Evolutionary conservation across 257 asterid species (phyloP), one percentile per base, ranked within the genome.

Genomic region (Nicotiana tomentosiformis): DNA sequence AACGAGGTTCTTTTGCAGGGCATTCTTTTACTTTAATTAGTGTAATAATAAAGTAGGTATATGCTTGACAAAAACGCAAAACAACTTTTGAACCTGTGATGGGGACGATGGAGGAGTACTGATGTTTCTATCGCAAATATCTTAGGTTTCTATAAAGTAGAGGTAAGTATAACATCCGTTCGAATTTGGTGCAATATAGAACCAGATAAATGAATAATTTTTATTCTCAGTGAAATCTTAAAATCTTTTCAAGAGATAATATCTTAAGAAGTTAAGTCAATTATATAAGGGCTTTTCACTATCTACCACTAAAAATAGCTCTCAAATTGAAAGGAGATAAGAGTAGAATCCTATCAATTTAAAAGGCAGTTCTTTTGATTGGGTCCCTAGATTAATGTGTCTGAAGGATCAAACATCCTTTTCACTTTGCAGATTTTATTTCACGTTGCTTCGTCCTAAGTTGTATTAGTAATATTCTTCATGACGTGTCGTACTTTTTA

Each of bases 361-460:
- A 53, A 53, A 72, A 23, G 61, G 20, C 35, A 20, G 23, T 11
- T 49, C 26, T 33, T 4, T 26, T 76, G 16, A 8, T 74, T 49
- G 80, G 78, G 80, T 74, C 26, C 80, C 62, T 12, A 74, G n/a
- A 74, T 51, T 74, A 76, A 72, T 46, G 79, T 12, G 7, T 72
- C 5, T 23, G 14, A 46, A 76, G 16, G 62, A 26, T 76, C 29
- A 51, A 76, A 26, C 46, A 51, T 14, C 80, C 46, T 26, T 74
- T 15, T 49, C 80, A 74, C 39, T 23, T 74, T 20, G 23, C 43
- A 74, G 16, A 74, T 74, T 74, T 49, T 49, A 20, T 74, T 74
- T 49, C 39, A 49, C 39, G 1, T 49, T 49, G 8, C 16, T 72
- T 72, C 39, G 14, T 46, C 39, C 61, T 23, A 72, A 46, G 61